These are phyloP conservation scores for Serendipita sp. DNA, from an alignment of 768 basidiomycete species.

Conservation along the genomic window DNA sequence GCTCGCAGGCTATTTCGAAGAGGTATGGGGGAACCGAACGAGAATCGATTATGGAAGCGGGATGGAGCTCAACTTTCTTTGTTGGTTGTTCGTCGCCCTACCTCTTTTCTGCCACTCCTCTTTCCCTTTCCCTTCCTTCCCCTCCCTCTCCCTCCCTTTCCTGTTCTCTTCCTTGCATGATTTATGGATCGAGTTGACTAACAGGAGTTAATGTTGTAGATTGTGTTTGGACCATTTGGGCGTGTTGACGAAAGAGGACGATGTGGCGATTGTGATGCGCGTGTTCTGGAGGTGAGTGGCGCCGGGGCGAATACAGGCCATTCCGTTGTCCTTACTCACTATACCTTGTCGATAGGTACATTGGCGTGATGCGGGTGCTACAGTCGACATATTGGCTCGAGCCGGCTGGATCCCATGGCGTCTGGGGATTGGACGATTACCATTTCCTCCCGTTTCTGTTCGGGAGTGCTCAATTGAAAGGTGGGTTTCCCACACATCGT, in stretches of 20 bases:
- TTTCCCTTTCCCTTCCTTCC: too few species aligned
- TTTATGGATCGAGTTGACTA: too few species aligned
- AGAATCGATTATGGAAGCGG: constrained; percentile 99
- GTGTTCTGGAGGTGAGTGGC: constrained; percentile 70
- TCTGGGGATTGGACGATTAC: constrained; percentile 95
- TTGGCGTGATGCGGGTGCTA: constrained; percentile 64
- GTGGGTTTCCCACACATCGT: constrained; percentile 16
- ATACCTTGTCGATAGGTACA: constrained; percentile 29
- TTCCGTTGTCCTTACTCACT: not conserved
- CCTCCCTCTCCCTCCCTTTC: too few species aligned
- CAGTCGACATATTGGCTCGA: constrained; percentile 96
- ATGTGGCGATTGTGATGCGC: constrained; percentile 58
- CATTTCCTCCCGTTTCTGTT: constrained; percentile 88
- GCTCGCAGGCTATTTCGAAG: constrained; percentile 62
- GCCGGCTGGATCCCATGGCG: constrained; percentile 96
- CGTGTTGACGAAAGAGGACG: constrained; percentile 46
- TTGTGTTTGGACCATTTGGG: constrained; percentile 63
- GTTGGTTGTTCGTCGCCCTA: constrained; percentile 66
- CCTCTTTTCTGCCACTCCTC: not conserved
- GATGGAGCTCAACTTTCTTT: constrained; percentile 95
- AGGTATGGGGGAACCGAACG: constrained; percentile 81
- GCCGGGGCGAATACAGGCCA: not conserved
- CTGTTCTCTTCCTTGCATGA: too few species aligned
- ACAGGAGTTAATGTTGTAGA: constrained; percentile 24
- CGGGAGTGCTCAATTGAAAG: constrained; percentile 63